These are phyloP conservation scores for Colletotrichum tropicicola DNA, from an alignment of 2,329 filamentous ascomycete genomes.

Conservation along the genomic window DNA sequence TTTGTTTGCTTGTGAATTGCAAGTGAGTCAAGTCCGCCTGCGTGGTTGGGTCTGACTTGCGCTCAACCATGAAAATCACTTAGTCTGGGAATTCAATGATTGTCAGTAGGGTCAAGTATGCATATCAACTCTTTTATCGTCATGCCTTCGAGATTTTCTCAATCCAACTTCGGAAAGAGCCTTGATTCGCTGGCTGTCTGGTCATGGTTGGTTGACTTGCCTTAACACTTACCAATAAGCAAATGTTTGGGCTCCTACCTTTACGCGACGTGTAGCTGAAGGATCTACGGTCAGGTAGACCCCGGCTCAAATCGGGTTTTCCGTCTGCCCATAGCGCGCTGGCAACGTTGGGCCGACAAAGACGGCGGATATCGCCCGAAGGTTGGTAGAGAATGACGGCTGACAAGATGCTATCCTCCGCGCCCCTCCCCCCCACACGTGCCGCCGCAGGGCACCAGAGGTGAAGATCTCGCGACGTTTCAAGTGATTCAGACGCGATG, in stretches of 20 bases:
- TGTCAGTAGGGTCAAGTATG: neutral
- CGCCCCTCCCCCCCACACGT: neutral
- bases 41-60: neutral
- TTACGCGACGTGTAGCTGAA: neutral
- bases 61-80: neutral
- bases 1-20: neutral
- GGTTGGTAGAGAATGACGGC: neutral
- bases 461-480: conserved; percentile 24
- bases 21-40: neutral
- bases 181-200: neutral
- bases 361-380: neutral
- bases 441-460: neutral
- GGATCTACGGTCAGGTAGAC: conserved; percentile 4
- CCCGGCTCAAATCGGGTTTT: neutral
- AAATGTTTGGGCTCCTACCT: neutral
- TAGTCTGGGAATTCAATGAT: neutral
- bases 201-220: neutral
- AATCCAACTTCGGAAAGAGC: neutral
- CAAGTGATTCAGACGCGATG: conserved; percentile 8
- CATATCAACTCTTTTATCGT: neutral
- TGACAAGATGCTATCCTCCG: neutral
- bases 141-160: neutral
- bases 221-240: neutral
- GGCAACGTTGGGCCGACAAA: no score
- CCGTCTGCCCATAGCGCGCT: neutral